Evolutionary conservation across 441 rosid genomes (phyloP).

Genomic region (Euphorbia corollata): DNA sequence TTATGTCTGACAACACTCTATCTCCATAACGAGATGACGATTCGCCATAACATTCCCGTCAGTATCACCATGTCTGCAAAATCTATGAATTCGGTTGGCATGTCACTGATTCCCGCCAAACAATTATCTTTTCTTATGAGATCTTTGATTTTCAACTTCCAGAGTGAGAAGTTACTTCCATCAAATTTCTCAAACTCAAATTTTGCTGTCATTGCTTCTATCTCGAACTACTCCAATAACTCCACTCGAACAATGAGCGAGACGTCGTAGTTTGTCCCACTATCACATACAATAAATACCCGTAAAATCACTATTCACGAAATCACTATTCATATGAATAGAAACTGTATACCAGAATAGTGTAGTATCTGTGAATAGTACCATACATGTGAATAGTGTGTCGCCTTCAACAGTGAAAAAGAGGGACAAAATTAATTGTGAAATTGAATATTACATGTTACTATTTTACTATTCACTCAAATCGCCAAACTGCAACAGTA

Average conservation of each 20-base stretch:
- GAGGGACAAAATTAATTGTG: too few species aligned
- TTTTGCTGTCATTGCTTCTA: not conserved
- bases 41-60: not conserved
- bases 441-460: too few species aligned
- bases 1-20: not conserved
- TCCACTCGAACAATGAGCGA: not conserved
- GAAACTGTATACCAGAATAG: too few species aligned
- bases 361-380: too few species aligned
- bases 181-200: not conserved
- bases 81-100: not conserved
- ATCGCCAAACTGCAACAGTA: too few species aligned
- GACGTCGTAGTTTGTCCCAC: not conserved
- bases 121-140: not conserved
- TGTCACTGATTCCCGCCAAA: not conserved
- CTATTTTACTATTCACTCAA: too few species aligned
- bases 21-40: not conserved
- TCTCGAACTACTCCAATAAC: not conserved
- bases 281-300: not conserved
- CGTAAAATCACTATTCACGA: too few species aligned
- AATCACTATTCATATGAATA: too few species aligned
- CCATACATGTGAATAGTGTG: too few species aligned
- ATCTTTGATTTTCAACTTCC: not conserved
- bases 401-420: too few species aligned
- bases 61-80: not conserved
- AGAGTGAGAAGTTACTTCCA: not conserved